A percentile compares a stretch with the other conserved stretches of the same genome.
Evolutionary conservation across 2,329 filamentous ascomycete genomes (phyloP).

Genomic region (Colletotrichum abscissum): DNA sequence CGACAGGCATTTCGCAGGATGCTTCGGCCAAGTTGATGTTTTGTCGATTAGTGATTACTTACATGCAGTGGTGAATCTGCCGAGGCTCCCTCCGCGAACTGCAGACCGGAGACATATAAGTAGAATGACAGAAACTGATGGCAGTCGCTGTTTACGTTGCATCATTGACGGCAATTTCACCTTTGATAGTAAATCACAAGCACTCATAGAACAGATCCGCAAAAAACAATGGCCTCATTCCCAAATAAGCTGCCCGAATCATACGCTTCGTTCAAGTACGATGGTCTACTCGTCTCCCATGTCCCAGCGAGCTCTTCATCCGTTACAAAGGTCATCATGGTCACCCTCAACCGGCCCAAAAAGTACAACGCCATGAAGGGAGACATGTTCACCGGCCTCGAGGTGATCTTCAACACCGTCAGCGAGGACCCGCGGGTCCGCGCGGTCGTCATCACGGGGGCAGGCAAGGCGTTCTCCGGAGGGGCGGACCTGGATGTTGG

Average conservation of each 20-base stretch:
- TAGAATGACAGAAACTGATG: no score
- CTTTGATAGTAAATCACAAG: no score
- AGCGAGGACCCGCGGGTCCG: not conserved
- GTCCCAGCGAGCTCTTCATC: constrained; percentile 60
- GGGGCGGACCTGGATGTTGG: not conserved
- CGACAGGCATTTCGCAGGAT: not conserved
- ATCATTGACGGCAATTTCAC: no score
- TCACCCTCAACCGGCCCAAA: constrained; percentile 73
- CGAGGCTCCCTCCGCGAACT: not conserved
- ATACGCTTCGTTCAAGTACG: not conserved
- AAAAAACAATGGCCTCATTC: not conserved
- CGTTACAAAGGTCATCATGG: constrained; percentile 70
- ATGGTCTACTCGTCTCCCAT: constrained; percentile 50
- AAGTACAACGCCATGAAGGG: constrained; percentile 77
- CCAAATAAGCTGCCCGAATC: not conserved
- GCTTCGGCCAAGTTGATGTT: not conserved
- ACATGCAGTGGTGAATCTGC: not conserved
- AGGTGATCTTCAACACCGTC: constrained; percentile 54
- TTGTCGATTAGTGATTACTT: not conserved
- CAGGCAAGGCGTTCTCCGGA: not conserved
- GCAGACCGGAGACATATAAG: no score
- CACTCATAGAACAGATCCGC: no score
- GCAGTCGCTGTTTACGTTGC: no score
- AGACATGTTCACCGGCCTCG: constrained; percentile 71
- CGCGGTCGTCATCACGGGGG: not conserved